phyloP scores from a whole-genome alignment of 2,329 filamentous ascomycete species.

The Cladophialophora psammophila region DNA sequence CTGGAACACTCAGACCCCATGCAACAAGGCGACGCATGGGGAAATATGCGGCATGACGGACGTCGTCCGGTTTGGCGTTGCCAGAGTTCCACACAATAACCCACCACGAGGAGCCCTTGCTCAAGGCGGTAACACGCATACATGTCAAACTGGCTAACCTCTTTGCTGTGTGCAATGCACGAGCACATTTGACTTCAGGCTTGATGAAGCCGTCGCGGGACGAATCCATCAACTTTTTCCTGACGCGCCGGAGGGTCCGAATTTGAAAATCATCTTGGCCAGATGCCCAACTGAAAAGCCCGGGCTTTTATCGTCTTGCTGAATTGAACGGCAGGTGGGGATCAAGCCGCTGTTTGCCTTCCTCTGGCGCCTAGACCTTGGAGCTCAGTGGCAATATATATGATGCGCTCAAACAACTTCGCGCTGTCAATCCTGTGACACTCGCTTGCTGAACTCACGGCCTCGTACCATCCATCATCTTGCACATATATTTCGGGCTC shows the following conservation, averaged over 20 bases:
- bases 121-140: conserved; percentile 29
- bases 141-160: conserved; percentile 37
- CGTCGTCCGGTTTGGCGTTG: conserved; percentile 35
- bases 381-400: conserved; percentile 35
- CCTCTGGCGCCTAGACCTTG: conserved; percentile 17
- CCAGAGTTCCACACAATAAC: conserved; percentile 31
- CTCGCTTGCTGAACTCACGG: conserved; percentile 37
- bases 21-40: conserved; percentile 34
- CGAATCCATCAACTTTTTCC: conserved; percentile 30
- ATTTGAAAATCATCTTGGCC: conserved; percentile 36
- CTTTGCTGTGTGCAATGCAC: conserved; percentile 31
- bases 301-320: conserved; percentile 19
- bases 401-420: conserved; percentile 31
- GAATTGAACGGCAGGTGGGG: conserved; percentile 23
- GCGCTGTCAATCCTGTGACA: conserved; percentile 34
- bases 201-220: conserved; percentile 29
- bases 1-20: conserved; percentile 23
- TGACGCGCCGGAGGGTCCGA: conserved; percentile 29
- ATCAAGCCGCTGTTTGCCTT: conserved; percentile 35
- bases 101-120: conserved; percentile 37
- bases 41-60: conserved; percentile 34
- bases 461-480: conserved; percentile 28
- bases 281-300: conserved; percentile 32
- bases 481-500: conserved; percentile 39
- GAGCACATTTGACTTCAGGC: conserved; percentile 38